Conservation (phyloP, 768 basidiomycete genomes). For the Clavulina sp. region DNA sequence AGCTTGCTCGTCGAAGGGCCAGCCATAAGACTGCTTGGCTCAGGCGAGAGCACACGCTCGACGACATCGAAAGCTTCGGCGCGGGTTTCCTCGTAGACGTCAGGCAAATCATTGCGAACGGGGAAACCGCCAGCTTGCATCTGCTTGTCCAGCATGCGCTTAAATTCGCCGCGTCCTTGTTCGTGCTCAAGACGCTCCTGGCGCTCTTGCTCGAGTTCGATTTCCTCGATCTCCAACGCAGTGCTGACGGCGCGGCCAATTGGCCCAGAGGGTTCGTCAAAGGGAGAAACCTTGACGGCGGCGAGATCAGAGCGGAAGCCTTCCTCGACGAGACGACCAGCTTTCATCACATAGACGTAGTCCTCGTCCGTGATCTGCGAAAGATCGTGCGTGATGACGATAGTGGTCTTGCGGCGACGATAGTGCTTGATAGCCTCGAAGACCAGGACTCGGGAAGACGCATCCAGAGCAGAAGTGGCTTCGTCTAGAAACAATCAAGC, state of each 20-base stretch:
- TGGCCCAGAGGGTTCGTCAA: constrained; percentile 17
- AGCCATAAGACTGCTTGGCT: no score
- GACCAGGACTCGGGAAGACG: constrained; percentile 70
- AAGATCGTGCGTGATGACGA: constrained; percentile 92
- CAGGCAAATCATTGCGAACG: constrained; percentile 5
- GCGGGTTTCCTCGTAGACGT: background rate
- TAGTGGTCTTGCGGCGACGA: constrained; percentile 66
- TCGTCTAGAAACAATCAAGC: constrained; percentile 21
- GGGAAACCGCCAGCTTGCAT: constrained; percentile 33
- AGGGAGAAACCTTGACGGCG: background rate
- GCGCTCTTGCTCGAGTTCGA: no score
- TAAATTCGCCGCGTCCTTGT: constrained; percentile 43
- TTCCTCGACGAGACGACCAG: constrained; percentile 66
- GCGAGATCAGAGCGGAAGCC: constrained; percentile 70
- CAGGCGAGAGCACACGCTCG: no score
- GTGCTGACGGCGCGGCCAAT: constrained; percentile 9
- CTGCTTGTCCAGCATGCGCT: constrained; percentile 44
- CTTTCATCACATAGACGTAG: constrained; percentile 84
- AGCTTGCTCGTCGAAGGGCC: no score
- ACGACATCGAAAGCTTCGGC: background rate
- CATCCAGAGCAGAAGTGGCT: constrained; percentile 47
- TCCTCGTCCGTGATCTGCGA: constrained; percentile 57
- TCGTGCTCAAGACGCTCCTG: background rate
- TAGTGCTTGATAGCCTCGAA: constrained; percentile 46
- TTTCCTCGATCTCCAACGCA: background rate